Conservation (phyloP, 2,329 filamentous ascomycete species). For the Cladophialophora immunda region DNA sequence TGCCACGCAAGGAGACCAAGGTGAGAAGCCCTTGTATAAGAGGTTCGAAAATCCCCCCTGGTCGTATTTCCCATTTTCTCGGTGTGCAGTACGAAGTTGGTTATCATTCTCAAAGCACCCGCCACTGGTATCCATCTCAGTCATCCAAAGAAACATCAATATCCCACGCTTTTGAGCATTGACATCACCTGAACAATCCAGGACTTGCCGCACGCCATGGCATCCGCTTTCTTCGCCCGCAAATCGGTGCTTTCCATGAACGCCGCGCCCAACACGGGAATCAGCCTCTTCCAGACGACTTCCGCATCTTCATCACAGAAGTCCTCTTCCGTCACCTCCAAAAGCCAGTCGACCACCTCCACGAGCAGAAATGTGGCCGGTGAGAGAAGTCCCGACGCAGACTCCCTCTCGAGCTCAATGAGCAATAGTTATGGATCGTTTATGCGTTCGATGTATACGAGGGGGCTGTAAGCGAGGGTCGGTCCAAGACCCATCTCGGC, state of each 20-base stretch:
- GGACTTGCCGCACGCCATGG: conserved; percentile 1
- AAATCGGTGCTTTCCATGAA: conserved; percentile 25
- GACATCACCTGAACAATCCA: background rate
- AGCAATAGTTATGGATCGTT: conserved; percentile 25
- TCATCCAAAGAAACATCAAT: background rate
- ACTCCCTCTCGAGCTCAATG: conserved; percentile 22
- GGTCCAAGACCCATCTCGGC: background rate
- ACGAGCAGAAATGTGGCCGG: background rate
- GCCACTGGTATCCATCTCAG: background rate
- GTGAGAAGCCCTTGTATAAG: background rate
- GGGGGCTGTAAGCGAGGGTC: background rate
- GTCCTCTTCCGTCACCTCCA: conserved; percentile 9
- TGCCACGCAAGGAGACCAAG: conserved; percentile 1
- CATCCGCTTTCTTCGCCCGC: conserved; percentile 27
- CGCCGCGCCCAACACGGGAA: conserved; percentile 2
- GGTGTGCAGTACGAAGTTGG: background rate
- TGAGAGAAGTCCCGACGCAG: conserved; percentile 5
- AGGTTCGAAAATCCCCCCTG: background rate
- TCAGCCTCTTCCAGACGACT: conserved; percentile 3
- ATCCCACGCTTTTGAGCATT: background rate
- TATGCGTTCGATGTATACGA: conserved; percentile 19
- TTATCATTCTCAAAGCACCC: background rate
- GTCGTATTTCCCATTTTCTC: background rate
- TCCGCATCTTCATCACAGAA: conserved; percentile 13
- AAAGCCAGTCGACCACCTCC: background rate